Percentiles rank a stretch among this genome's conserved stretches.
phyloP scores from a whole-genome alignment of 129 eudicot genomes.

The Smallanthus sonchifolius region DNA sequence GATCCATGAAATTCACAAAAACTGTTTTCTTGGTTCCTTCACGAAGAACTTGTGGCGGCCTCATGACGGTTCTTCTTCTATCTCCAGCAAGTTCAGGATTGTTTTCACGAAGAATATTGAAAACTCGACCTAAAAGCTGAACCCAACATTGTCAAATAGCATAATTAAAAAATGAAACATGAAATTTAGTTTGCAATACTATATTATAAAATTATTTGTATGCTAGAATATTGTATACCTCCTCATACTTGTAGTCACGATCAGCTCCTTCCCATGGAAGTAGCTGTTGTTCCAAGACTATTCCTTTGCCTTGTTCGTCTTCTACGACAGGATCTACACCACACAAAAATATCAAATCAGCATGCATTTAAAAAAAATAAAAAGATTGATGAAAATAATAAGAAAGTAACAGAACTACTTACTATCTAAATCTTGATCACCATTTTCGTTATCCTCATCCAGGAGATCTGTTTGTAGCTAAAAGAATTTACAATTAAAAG shows the following conservation, averaged over 20 bases:
- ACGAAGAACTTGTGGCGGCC: slow-evolving; percentile 90
- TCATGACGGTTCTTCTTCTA: slow-evolving; percentile 77
- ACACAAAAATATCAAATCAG: background rate
- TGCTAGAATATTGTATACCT: slow-evolving; percentile 28
- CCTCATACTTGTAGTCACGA: slow-evolving; percentile 71
- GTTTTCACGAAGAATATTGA: slow-evolving; percentile 72
- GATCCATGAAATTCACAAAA: slow-evolving; percentile 78
- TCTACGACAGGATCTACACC: slow-evolving; percentile 47
- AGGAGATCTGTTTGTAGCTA: slow-evolving; percentile 68
- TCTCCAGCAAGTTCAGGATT: slow-evolving; percentile 93
- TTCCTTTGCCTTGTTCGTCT: slow-evolving; percentile 61
- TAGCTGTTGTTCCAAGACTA: slow-evolving; percentile 46
- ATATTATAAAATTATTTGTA: too few relatives aligned
- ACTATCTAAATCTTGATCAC: slow-evolving; percentile 65
- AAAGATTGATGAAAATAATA: background rate
- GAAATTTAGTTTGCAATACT: background rate
- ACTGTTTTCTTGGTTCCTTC: slow-evolving; percentile 95
- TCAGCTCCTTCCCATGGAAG: slow-evolving; percentile 83
- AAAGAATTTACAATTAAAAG: background rate
- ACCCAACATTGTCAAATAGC: background rate
- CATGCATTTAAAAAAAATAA: background rate
- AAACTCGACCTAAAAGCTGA: slow-evolving; percentile 66
- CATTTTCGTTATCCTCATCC: slow-evolving; percentile 66
- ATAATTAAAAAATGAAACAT: background rate
- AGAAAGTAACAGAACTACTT: slow-evolving; percentile 6